phyloP scores from a whole-genome alignment of 495 filamentous ascomycete species.

The Xylaria palmicola region DNA sequence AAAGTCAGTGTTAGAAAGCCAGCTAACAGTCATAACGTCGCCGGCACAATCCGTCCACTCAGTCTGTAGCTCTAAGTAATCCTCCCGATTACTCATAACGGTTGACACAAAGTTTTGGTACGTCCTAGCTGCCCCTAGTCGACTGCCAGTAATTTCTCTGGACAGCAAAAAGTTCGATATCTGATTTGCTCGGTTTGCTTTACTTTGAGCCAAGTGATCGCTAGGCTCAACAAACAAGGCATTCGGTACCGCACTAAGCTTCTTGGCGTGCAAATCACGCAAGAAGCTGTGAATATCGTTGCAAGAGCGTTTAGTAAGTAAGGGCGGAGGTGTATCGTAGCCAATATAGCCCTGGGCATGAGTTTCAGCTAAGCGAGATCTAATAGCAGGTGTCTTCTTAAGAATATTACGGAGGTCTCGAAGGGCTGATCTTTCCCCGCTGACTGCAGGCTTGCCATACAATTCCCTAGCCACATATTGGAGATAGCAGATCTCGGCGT shows the following conservation, averaged over 20 bases:
- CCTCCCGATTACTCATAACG: slow-evolving; percentile 43
- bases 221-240: slow-evolving; percentile 31
- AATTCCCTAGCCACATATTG: slow-evolving; percentile 20
- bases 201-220: slow-evolving; percentile 24
- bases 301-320: slow-evolving; percentile 20
- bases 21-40: slow-evolving; percentile 58
- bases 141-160: slow-evolving; percentile 39
- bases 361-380: slow-evolving; percentile 14
- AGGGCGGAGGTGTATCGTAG: slow-evolving; percentile 17
- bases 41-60: slow-evolving; percentile 58
- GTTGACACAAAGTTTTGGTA: slow-evolving; percentile 39
- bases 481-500: slow-evolving; percentile 48
- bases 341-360: slow-evolving; percentile 18
- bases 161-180: slow-evolving; percentile 38
- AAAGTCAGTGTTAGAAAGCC: slow-evolving; percentile 53
- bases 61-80: slow-evolving; percentile 40
- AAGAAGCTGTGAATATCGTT: slow-evolving; percentile 37
- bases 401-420: slow-evolving; percentile 24
- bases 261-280: slow-evolving; percentile 27
- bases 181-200: slow-evolving; percentile 24
- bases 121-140: slow-evolving; percentile 29
- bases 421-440: slow-evolving; percentile 2
- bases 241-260: slow-evolving; percentile 10
- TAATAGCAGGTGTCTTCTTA: slow-evolving; percentile 17
- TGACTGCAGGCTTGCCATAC: slow-evolving; percentile 6